Percentiles rank a stretch among this genome's conserved stretches.
Conservation (phyloP, 352 stramenopile genomes). For the Globisporangium solare region DNA sequence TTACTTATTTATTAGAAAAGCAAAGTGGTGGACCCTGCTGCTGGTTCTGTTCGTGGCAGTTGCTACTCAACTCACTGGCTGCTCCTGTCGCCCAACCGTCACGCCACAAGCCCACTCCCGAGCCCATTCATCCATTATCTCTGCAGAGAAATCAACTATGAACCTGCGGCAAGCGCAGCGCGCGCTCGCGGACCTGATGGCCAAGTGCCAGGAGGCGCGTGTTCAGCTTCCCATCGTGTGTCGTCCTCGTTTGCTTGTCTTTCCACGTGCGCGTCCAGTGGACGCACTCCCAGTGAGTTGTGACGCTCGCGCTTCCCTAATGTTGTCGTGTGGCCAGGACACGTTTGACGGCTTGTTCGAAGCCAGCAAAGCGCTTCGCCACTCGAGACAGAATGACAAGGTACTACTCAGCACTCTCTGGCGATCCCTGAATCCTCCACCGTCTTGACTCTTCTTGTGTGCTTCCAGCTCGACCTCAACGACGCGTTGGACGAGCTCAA, state of each 20-base stretch:
- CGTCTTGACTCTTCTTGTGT: not conserved
- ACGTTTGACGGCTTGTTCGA: constrained; percentile 29
- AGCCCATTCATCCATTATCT: not conserved
- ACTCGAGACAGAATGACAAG: constrained; percentile 39
- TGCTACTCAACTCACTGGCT: not conserved
- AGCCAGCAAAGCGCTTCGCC: constrained; percentile 32
- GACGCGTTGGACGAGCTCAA: constrained; percentile 56
- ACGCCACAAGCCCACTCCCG: too few relatives aligned
- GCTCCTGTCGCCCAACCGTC: not conserved
- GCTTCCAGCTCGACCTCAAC: constrained; percentile 24
- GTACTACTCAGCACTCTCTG: constrained; percentile 6
- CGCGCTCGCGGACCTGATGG: constrained; percentile 48
- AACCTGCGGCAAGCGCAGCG: constrained; percentile 63
- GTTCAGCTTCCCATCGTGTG: constrained; percentile 45
- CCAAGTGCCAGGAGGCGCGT: constrained; percentile 54
- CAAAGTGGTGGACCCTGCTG: too few relatives aligned
- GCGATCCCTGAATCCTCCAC: too few relatives aligned
- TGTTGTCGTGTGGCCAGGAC: constrained; percentile 23
- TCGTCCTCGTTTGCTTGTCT: too few relatives aligned
- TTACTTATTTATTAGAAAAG: too few relatives aligned
- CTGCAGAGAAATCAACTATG: constrained; percentile 21
- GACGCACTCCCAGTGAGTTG: too few relatives aligned
- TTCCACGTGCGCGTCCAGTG: too few relatives aligned
- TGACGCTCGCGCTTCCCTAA: too few relatives aligned
- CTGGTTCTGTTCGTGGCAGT: too few relatives aligned